A percentile compares a stretch with the other conserved stretches of the same genome.
phyloP scores from a whole-genome alignment of 2,329 filamentous ascomycete species.

The Colletotrichum tamarilloi region DNA sequence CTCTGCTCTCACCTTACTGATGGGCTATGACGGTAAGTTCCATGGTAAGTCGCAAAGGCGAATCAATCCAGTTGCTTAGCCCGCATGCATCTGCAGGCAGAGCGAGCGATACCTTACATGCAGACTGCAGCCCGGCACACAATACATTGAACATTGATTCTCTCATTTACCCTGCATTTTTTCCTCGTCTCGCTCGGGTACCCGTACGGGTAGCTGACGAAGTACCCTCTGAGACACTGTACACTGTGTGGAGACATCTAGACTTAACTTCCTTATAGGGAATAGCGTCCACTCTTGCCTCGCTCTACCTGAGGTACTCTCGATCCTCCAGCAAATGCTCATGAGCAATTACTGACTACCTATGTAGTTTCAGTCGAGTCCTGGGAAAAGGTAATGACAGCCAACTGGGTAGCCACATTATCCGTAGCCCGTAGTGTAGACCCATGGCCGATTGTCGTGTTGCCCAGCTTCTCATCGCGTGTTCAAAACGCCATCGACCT shows the following conservation, averaged over 20 bases:
- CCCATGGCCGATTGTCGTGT: background rate
- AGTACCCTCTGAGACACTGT: background rate
- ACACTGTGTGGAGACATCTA: constrained; percentile 21
- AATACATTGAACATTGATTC: constrained; percentile 21
- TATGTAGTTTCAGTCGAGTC: background rate
- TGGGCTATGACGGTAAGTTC: background rate
- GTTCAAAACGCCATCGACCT: constrained; percentile 6
- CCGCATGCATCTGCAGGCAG: constrained; percentile 2
- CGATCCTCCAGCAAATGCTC: background rate
- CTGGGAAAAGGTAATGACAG: background rate
- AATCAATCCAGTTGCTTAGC: background rate
- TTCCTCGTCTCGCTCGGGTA: constrained; percentile 20
- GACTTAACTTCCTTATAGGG: constrained; percentile 16
- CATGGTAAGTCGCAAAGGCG: background rate
- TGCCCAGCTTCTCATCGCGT: background rate
- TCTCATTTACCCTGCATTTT: constrained; percentile 19
- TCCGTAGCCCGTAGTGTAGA: no score
- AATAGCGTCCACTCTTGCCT: constrained; percentile 6
- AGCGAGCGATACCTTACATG: background rate
- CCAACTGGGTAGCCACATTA: background rate
- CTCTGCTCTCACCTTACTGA: background rate
- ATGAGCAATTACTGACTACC: background rate
- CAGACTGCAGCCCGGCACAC: background rate
- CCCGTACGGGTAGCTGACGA: constrained; percentile 25
- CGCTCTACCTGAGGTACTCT: background rate